Conservation (phyloP, 2,329 filamentous ascomycete genomes). For the Fusarium scirpi region DNA sequence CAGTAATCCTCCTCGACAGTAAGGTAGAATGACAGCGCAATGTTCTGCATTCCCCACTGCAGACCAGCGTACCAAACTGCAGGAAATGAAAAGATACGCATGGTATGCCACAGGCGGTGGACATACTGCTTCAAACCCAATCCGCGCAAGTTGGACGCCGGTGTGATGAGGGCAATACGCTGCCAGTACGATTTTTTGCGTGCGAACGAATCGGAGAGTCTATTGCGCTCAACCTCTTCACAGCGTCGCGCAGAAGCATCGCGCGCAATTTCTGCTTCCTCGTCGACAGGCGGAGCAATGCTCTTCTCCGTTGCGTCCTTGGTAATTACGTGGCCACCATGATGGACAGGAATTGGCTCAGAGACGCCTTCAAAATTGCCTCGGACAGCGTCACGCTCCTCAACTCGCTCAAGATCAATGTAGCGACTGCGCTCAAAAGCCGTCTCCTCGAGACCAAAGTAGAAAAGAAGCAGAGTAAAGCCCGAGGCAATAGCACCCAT, state of each 20-base stretch:
- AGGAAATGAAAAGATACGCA: conserved; percentile 68
- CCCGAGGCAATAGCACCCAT: conserved; percentile 63
- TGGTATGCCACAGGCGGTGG: conserved; percentile 64
- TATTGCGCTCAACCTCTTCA: conserved; percentile 36
- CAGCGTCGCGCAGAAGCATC: conserved; percentile 30
- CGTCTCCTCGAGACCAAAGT: conserved; percentile 66
- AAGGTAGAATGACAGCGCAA: conserved; percentile 70
- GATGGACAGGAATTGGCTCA: not conserved
- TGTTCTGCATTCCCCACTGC: conserved; percentile 70
- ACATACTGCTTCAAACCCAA: conserved; percentile 66
- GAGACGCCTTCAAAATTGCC: conserved; percentile 37
- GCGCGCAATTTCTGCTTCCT: conserved; percentile 18
- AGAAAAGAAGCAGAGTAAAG: conserved; percentile 60
- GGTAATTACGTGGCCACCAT: not conserved
- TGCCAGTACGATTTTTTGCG: conserved; percentile 64
- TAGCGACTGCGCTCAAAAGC: conserved; percentile 59
- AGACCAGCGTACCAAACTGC: conserved; percentile 68
- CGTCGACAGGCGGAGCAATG: conserved; percentile 3
- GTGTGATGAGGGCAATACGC: conserved; percentile 67
- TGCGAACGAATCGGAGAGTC: conserved; percentile 43
- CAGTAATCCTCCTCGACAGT: conserved; percentile 69
- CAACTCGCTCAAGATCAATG: conserved; percentile 40
- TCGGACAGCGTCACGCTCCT: conserved; percentile 7
- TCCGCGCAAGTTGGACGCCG: conserved; percentile 65
- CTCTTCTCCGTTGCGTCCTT: conserved; percentile 26